Conservation (phyloP, 73 alveolate species). For the Symbiodinium pilosum region DNA sequence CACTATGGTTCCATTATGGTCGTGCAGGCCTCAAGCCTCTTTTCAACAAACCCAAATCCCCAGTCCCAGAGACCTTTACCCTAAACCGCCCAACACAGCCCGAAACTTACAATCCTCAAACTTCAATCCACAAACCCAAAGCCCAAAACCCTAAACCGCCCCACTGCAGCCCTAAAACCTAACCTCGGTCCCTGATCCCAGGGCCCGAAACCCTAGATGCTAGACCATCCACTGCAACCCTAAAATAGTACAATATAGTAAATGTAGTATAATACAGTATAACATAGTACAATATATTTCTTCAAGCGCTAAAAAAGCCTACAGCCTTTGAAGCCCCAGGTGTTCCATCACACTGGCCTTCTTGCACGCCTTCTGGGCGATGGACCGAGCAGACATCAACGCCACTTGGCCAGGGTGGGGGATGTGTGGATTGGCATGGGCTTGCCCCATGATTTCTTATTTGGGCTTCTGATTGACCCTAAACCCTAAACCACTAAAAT, state of each 20-base stretch:
- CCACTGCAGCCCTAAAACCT: neutral
- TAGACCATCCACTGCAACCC: neutral
- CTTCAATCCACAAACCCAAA: no score
- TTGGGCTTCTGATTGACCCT: no score
- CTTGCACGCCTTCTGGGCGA: slow-evolving; percentile 88
- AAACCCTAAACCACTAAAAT: no score
- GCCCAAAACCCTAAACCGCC: neutral
- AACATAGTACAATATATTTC: neutral
- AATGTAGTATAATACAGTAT: neutral
- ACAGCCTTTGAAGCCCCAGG: neutral
- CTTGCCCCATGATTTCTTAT: no score
- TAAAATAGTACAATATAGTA: no score
- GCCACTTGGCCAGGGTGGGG: slow-evolving; percentile 1
- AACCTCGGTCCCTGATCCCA: neutral
- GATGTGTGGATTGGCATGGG: neutral
- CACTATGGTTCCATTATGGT: no score
- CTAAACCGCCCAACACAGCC: no score
- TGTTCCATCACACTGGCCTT: slow-evolving; percentile 67
- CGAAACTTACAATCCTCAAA: no score
- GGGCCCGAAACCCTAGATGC: neutral
- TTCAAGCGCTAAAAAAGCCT: neutral
- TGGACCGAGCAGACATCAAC: slow-evolving; percentile 73
- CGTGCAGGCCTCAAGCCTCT: no score
- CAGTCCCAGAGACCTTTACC: no score
- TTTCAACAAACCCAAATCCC: no score